These are phyloP conservation scores for Heimioporus sp. DNA, from an alignment of 768 basidiomycete species.

Conservation along the genomic window DNA sequence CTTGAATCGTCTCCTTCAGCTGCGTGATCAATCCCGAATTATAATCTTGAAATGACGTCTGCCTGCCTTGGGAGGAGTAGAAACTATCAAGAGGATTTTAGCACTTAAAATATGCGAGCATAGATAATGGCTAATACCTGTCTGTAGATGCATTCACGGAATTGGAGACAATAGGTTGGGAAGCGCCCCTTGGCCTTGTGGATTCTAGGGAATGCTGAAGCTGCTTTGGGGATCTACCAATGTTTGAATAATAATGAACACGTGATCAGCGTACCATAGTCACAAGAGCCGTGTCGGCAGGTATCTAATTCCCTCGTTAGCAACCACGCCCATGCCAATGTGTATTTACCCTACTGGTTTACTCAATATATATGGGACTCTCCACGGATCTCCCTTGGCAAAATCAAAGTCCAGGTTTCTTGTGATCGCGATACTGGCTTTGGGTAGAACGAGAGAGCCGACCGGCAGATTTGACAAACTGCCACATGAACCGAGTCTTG, in stretches of 20 bases:
- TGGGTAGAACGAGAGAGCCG: constrained; percentile 75
- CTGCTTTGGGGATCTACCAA: constrained; percentile 31
- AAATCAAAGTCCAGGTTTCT: constrained; percentile 82
- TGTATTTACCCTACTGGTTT: constrained; percentile 47
- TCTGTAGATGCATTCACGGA: constrained; percentile 78
- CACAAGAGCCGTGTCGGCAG: constrained; percentile 57
- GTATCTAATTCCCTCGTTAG: constrained; percentile 38
- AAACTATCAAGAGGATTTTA: constrained; percentile 46
- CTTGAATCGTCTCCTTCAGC: constrained; percentile 47
- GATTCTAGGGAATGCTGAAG: constrained; percentile 43
- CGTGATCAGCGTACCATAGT: constrained; percentile 39
- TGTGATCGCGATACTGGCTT: constrained; percentile 61
- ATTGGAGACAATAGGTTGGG: constrained; percentile 37
- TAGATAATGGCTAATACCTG: constrained; percentile 43
- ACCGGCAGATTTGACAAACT: constrained; percentile 65
- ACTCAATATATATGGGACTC: constrained; percentile 61
- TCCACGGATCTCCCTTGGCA: constrained; percentile 37
- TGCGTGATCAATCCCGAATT: constrained; percentile 62
- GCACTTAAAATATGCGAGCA: not conserved
- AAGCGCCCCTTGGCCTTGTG: constrained; percentile 41
- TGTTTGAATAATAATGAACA: not conserved
- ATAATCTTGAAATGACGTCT: constrained; percentile 76
- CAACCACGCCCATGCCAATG: not conserved
- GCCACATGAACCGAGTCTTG: constrained; percentile 81
- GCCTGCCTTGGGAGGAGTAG: constrained; percentile 84